A percentile compares a stretch with the other conserved stretches of the same genome.
Evolutionary conservation across 192 early-diverging fungal genomes (phyloP).

Genomic region (Coemansia sp.): DNA sequence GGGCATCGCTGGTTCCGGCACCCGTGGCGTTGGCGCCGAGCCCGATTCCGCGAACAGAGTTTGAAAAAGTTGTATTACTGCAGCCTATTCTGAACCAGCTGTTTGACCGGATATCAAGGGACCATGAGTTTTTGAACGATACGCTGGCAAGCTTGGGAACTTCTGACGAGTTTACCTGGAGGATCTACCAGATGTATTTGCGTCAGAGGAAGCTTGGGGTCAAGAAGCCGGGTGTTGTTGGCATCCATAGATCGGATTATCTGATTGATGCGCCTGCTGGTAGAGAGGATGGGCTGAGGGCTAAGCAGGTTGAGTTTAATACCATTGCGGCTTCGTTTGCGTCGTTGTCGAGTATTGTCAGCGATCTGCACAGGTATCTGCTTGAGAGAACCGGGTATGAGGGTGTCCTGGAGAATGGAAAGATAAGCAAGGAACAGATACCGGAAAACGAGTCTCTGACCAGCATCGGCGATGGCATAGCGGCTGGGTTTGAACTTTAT

Average conservation of each 20-base stretch:
- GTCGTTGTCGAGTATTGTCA: constrained; percentile 70
- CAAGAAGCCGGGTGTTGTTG: constrained; percentile 65
- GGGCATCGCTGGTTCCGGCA: constrained; percentile 67
- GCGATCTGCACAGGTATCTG: constrained; percentile 67
- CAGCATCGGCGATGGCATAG: constrained; percentile 74
- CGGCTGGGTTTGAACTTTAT: constrained; percentile 60
- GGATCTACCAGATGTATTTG: constrained; percentile 77
- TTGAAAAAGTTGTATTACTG: constrained; percentile 68
- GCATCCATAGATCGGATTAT: constrained; percentile 92
- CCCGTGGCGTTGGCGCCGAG: constrained; percentile 86
- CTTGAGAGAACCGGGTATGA: constrained; percentile 36
- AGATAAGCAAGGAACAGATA: constrained; percentile 38
- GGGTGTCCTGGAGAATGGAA: constrained; percentile 18
- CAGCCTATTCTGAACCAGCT: constrained; percentile 81
- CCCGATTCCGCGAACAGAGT: constrained; percentile 72
- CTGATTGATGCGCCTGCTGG: constrained; percentile 67
- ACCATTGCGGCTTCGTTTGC: constrained; percentile 93
- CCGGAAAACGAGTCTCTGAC: constrained; percentile 69
- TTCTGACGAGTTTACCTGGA: constrained; percentile 82
- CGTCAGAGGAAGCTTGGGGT: constrained; percentile 48
- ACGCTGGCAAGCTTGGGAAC: constrained; percentile 42
- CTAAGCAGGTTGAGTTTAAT: constrained; percentile 94
- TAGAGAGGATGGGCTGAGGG: constrained; percentile 31
- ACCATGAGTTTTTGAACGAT: constrained; percentile 71
- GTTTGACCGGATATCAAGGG: constrained; percentile 74